phyloP scores from a whole-genome alignment of 1,139 yeast species.

The Yamadazyma pseudoaaseri region DNA sequence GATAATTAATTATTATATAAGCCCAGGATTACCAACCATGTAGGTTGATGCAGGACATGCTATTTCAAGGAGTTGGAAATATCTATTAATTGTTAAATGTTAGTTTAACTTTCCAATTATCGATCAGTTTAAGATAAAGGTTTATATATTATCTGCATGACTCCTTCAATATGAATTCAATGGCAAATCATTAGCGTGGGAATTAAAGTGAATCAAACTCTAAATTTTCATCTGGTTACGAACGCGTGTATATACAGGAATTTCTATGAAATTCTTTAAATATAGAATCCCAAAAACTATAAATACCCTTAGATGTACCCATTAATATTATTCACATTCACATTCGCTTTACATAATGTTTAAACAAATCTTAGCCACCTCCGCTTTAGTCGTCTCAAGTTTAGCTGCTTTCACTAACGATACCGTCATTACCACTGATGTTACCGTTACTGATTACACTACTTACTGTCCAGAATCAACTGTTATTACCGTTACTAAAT shows the following conservation, averaged over 20 bases:
- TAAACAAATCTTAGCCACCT: slow-evolving; percentile 37
- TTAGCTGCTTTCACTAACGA: slow-evolving; percentile 39
- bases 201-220: no score
- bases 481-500: slow-evolving; percentile 40
- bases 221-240: slow-evolving; percentile 1
- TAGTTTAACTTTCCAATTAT: no score
- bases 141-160: no score
- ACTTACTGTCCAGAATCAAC: slow-evolving; percentile 47
- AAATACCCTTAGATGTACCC: slow-evolving; percentile 6
- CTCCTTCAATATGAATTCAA: no score
- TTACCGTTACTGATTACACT: slow-evolving; percentile 44
- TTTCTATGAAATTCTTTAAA: background rate
- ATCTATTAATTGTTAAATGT: no score
- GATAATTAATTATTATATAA: no score
- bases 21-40: no score
- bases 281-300: no score
- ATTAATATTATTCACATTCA: background rate
- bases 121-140: no score
- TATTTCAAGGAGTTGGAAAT: no score
- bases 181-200: no score
- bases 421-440: slow-evolving; percentile 33
- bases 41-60: no score
- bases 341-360: slow-evolving; percentile 35
- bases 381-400: slow-evolving; percentile 36
- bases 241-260: background rate